Base-by-base conservation (phyloP, 345 rosid species). In the Aurinia saxatilis region DNA sequence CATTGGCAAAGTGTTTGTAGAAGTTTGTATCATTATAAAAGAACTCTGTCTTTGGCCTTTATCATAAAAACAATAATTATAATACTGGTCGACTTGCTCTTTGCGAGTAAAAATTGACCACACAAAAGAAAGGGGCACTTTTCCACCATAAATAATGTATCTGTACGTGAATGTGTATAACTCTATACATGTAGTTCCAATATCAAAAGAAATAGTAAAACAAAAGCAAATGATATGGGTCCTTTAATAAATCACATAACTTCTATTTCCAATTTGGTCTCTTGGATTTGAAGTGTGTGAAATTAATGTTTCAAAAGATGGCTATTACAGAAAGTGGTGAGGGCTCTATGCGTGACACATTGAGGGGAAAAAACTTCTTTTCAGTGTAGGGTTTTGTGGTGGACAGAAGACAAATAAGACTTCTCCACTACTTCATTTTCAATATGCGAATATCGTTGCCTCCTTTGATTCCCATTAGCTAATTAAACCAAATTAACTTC, bases 341-440 rank as follows among this genome's bases (percentile, higher is more conserved):
- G 3, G n/a, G 15, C 13, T 49, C 12, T 51, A 23, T n/a, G 21
- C 37, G 33, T 55, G 46, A 21, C 14, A 55, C n/a, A 2, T 23
- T 3, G 27, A 15, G 12, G 16, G 42, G 30, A 17, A 7, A 40
- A 29, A 18, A 44, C 2, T 21, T 21, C 2, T 1, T 1, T 1
- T 60, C 31, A 1, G 15, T 48, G 35, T 27, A 47, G 47, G 66
- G 15, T 36, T 35, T 47, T 61, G 27, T 48, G 17, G 48, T 61
- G 47, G 57, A 15, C 27, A 21, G 16, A 61, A 49, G 56, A 61
- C 25, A 39, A 61, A n/a, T 25, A 49, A 60, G 66, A 61, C 57
- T 61, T 61, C 15, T 61, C 61, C 48, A 61, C 57, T 61, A 23
- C 37, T 60, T 19, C 44, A 49, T 14, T 27, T 27, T 21, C 25